Evolutionary conservation across 176 grass and related monocot genomes (phyloP).

Genomic region (Panicum miliaceum): DNA sequence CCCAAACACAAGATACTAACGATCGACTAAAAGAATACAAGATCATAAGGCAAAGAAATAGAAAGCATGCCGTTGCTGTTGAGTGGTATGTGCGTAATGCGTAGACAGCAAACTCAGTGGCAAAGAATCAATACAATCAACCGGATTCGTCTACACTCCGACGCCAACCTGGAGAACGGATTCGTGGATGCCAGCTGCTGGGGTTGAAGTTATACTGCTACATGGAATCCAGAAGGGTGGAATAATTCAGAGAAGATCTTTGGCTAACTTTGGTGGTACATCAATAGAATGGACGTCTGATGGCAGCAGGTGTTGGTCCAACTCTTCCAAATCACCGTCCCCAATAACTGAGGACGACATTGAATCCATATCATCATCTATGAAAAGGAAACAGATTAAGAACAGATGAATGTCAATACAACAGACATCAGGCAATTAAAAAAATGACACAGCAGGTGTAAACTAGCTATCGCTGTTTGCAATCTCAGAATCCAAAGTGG

Average conservation of each 20-base stretch:
- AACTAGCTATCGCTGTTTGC: neutral
- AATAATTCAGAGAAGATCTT: constrained; percentile 52
- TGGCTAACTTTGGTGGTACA: constrained; percentile 50
- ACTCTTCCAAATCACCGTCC: constrained; percentile 64
- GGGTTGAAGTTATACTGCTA: too few species aligned
- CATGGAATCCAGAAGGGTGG: neutral
- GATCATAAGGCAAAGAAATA: too few species aligned
- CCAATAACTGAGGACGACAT: constrained; percentile 57
- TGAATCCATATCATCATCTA: constrained; percentile 78
- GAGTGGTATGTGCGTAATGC: too few species aligned
- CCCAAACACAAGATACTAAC: too few species aligned
- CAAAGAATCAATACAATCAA: constrained; percentile 48
- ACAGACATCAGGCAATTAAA: constrained; percentile 7
- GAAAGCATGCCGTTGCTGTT: too few species aligned
- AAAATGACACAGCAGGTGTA: constrained; percentile 20
- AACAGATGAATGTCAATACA: constrained; percentile 12
- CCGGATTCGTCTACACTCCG: neutral
- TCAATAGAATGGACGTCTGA: constrained; percentile 57
- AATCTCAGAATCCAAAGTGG: neutral
- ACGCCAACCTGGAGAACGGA: too few species aligned
- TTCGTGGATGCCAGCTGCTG: too few species aligned
- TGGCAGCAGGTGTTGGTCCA: constrained; percentile 58
- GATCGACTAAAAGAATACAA: too few species aligned
- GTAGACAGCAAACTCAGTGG: constrained; percentile 1
- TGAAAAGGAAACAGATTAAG: neutral